Conservation (phyloP, 2,329 filamentous ascomycete genomes). For the Ambrosiella cleistominuta region DNA sequence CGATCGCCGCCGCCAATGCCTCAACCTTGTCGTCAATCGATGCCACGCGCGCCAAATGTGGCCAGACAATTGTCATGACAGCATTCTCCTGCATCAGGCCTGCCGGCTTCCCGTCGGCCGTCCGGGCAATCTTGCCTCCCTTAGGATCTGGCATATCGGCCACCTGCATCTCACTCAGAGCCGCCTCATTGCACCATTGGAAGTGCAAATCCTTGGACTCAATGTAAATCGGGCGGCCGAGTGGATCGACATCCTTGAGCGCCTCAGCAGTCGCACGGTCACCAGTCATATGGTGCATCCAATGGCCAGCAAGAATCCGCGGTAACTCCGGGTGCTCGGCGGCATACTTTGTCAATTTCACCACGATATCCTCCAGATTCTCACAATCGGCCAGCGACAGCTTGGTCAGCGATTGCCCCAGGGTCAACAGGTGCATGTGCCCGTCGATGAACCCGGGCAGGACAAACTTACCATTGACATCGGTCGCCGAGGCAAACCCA, state of each 20-base stretch:
- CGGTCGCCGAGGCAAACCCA: slow-evolving; percentile 16
- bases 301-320: slow-evolving; percentile 35
- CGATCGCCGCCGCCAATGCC: slow-evolving; percentile 30
- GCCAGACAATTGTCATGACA: slow-evolving; percentile 36
- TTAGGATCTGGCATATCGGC: slow-evolving; percentile 27
- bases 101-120: slow-evolving; percentile 27
- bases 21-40: slow-evolving; percentile 30
- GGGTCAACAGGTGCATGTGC: slow-evolving; percentile 36
- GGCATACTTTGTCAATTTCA: slow-evolving; percentile 28
- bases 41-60: slow-evolving; percentile 30
- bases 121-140: slow-evolving; percentile 35
- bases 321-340: slow-evolving; percentile 27
- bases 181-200: slow-evolving; percentile 37
- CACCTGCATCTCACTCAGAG: slow-evolving; percentile 31
- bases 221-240: slow-evolving; percentile 32
- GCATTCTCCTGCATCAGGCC: slow-evolving; percentile 36
- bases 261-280: slow-evolving; percentile 25
- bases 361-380: slow-evolving; percentile 31
- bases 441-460: slow-evolving; percentile 41
- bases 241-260: slow-evolving; percentile 33
- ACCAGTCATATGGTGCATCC: slow-evolving; percentile 35
- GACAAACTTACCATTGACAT: slow-evolving; percentile 23
- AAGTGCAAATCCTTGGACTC: slow-evolving; percentile 40
- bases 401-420: slow-evolving; percentile 36
- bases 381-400: slow-evolving; percentile 31